Evolutionary conservation across 176 grass and related monocot genomes (phyloP), one percentile per base, ranked within the genome.

Genomic region (Oryza meyeriana): DNA sequence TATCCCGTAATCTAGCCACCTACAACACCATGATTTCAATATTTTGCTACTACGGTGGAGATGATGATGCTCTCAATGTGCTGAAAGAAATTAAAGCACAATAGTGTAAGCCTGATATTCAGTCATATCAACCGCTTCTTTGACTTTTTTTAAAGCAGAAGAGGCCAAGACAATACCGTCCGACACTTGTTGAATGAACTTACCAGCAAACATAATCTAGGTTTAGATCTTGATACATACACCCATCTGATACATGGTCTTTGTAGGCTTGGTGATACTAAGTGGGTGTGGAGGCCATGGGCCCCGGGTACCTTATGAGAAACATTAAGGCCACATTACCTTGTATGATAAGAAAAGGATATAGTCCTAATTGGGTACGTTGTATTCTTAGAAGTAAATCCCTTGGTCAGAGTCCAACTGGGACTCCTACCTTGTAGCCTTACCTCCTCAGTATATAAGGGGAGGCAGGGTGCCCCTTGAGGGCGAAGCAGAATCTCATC

Each of bases 11-110:
- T 72, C 68, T 91, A 38, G 79, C 80, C 32, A 97, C 92, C 22
- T 97, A 88, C 66, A 97, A 97, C 83, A 92, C 89, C 66, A 94
- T 94, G 94, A 83, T 97, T 67, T 84, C 89, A 55, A 88, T 92
- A 69, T 91, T 91, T 12, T 92, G 92, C 73, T 66, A 82, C n/a
- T 72, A 92, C 64, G 68, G 84, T 34, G 82, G 82, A 87, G 85
- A 88, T 66, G 86, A 94, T 50, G 88, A 85, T 41, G 91, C 87
- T 65, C 35, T 97, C 25, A 47, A 31, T 81, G 67, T 97, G 38
- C 78, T 97, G 47, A 92, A 72, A 76, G 86, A 94, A 69, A 94
- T 94, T 90, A 79, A 94, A 50, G 61, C 45, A 3, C 87, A 80
- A 47, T 87, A 75, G 44, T 97, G 80, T 72, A 89, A 85, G 48